Base-by-base conservation (phyloP, 768 basidiomycete species). In the Tricholoma matsutake region DNA sequence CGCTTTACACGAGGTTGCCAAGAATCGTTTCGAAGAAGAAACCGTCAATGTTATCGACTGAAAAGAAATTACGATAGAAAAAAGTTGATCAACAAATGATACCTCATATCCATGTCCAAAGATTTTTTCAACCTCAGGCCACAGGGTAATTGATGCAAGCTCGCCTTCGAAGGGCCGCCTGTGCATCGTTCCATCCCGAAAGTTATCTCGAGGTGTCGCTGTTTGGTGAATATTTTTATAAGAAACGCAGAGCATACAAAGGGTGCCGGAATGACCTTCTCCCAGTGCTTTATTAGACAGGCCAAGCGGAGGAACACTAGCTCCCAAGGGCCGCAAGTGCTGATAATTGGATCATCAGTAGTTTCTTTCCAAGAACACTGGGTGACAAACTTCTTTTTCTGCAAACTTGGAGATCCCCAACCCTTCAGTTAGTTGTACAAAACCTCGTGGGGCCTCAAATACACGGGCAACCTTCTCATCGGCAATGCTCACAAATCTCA, bases 101-200 rank as follows among this genome's bases (percentile, higher is more conserved):
- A 90, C 94, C 83, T 99, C 97, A 67, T 98, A 98, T 43, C 96
- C 95, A 73, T 98, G 97, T 4, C 96, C 97, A 71, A 97, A 99
- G 0, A 99, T 80, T 72, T 99, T 99, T 68, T 98, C 97, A 1
- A 86, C 78, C 76, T 99, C 97, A 0, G 96, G 97, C 97, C 97
- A 99, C 0, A 98, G 79, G 0, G 96, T 98, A 14, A 84, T 83
- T 0, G 86, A 83, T 0, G 93, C 88, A 0, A 98, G 81, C 72
- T 98, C 95, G 10, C 92, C 93, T 70, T 98, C 97, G 59, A 94
- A 92, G 0, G 97, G 89, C n/a, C 82, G 76, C 55, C 64, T 61
- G 25, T 41, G 47, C 49, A 4, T 39, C 6, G 49, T 59, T 55
- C 18, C 20, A 16, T 60, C 62, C 25, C 32, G 32, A 3, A 52